Base-by-base conservation (phyloP, 495 filamentous ascomycete genomes). In the Aspergillus nanangensis region DNA sequence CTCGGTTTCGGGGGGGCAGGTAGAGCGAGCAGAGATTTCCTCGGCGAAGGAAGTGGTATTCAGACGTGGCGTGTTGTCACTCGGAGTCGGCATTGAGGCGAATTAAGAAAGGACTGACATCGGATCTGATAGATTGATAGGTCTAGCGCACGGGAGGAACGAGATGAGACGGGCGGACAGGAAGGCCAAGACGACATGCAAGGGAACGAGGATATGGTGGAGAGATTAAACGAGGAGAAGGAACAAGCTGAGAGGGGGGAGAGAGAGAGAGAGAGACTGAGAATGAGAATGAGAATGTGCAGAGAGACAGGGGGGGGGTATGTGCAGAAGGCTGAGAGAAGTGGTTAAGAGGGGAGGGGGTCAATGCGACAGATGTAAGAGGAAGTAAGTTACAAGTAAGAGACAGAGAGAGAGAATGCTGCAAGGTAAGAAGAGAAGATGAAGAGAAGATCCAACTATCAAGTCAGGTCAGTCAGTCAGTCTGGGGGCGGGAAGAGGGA, bases 21-120 rank as follows among this genome's bases (percentile, higher is more conserved):
- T 71, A 34, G 73, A 64, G 58, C 75, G 79, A 48, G 63, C 60
- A 43, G 69, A 68, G 49, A 71, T 63, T 52, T 74, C 75, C 43
- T 62, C 69, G 60, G 51, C 62, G 65, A 70, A 75, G 58, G 74
- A 71, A 48, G 69, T 64, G 24, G 60, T 56, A 66, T 53, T 53
- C 45, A 71, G 63, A 29, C 51, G 52, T 47, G 62, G 57, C 48
- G 67, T 67, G 61, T 68, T 70, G 62, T 76, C 64, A 65, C 71
- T 74, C 47, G 76, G 77, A 44, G 79, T 83, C 53, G 79, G 80
- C 78, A 82, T 83, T 65, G 69, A 69, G 61, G 56, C 65, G 55
- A 51, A 58, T 70, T 50, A 71, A 51, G 45, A 48, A 51, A 56
- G 51, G 53, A 60, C 53, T 61, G 59, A 70, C 70, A 74, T 74